A percentile compares a stretch with the other conserved stretches of the same genome.
Evolutionary conservation across 2,329 filamentous ascomycete species (phyloP).

Genomic region (Pseudopithomyces chartarum): DNA sequence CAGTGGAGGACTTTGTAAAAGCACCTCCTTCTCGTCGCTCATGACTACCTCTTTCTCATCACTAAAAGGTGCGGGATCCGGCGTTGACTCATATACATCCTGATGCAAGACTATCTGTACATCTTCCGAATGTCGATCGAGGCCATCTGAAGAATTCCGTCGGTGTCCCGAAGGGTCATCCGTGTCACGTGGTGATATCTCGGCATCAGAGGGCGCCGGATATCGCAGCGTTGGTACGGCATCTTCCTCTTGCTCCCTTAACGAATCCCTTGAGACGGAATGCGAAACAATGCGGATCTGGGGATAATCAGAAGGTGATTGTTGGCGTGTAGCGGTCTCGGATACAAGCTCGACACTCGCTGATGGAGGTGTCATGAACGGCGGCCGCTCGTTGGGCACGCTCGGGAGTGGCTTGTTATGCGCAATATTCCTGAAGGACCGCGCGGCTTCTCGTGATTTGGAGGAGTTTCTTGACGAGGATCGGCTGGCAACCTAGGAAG

Average conservation of each 20-base stretch:
- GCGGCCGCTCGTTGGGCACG: slow-evolving; percentile 34
- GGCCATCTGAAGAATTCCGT: slow-evolving; percentile 25
- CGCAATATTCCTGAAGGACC: slow-evolving; percentile 38
- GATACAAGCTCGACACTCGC: slow-evolving; percentile 17
- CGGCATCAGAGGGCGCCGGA: slow-evolving; percentile 16
- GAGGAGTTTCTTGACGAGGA: slow-evolving; percentile 45
- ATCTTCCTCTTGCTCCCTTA: slow-evolving; percentile 18
- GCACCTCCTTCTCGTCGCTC: slow-evolving; percentile 10
- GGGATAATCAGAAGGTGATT: slow-evolving; percentile 4
- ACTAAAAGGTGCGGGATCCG: slow-evolving; percentile 15
- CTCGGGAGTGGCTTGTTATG: slow-evolving; percentile 44
- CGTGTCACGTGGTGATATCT: slow-evolving; percentile 18
- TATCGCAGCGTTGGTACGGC: slow-evolving; percentile 6
- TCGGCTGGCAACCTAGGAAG: slow-evolving; percentile 40
- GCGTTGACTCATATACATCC: slow-evolving; percentile 18
- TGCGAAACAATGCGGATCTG: slow-evolving; percentile 21
- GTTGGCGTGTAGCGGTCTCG: background rate
- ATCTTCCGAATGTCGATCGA: slow-evolving; percentile 16
- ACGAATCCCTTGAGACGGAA: slow-evolving; percentile 25
- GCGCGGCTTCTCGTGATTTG: slow-evolving; percentile 38
- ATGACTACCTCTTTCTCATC: slow-evolving; percentile 15
- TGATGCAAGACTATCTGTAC: slow-evolving; percentile 19
- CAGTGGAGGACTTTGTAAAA: slow-evolving; percentile 33
- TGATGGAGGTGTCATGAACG: slow-evolving; percentile 27
- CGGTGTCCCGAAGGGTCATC: slow-evolving; percentile 25